Base-by-base conservation (phyloP, 306 rosid genomes). In the Vigna reflexopilosa region DNA sequence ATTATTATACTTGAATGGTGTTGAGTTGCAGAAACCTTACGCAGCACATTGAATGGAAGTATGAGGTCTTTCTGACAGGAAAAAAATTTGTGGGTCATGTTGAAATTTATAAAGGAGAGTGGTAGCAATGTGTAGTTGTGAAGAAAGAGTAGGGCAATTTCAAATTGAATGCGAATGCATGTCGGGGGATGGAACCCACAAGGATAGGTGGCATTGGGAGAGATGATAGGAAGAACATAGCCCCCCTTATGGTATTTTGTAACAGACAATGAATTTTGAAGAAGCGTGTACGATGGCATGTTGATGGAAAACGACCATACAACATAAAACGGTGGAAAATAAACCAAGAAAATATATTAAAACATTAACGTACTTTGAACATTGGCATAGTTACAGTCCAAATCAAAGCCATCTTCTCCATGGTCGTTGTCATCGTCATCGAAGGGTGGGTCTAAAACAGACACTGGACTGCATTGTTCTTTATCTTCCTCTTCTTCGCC, bases 381-480 rank as follows among this genome's bases (percentile, higher is more conserved):
- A 82, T 76, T 88, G 81, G 97, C 96, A 67, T 83, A 95, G 93
- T 93, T 95, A 88, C 87, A 80, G 38, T 92, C 96, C 92, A 89
- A 3, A 76, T 95, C 88, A 76, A 80, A 89, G 75, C 77, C 82
- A 62, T 11, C 79, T 3, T 72, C 89, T 28, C 70, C 85, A 28
- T 79, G 64, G 3, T 82, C 80, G 15, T 44, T 44, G 3, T 83
- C 88, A 32, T 95, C 92, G 68, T 91, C 95, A 69, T 89, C 90
- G 22, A 93, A 96, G 9, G 91, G 97, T 83, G 99, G 93, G 83
- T 93, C 98, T 89, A 96, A 86, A 14, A 96, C 88, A 1, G 97
- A 96, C 6, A 96, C 98, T 2, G 99, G 99, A 82, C 99, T 96
- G 75, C 87, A 85, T 56, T 91, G 99, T 78, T 96, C 98, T 67